A percentile compares a stretch with the other conserved stretches of the same genome.
These are phyloP conservation scores for sunflower (Helianthus annuus) DNA, from an alignment of 129 eudicot genomes.

Conservation along the genomic window DNA sequence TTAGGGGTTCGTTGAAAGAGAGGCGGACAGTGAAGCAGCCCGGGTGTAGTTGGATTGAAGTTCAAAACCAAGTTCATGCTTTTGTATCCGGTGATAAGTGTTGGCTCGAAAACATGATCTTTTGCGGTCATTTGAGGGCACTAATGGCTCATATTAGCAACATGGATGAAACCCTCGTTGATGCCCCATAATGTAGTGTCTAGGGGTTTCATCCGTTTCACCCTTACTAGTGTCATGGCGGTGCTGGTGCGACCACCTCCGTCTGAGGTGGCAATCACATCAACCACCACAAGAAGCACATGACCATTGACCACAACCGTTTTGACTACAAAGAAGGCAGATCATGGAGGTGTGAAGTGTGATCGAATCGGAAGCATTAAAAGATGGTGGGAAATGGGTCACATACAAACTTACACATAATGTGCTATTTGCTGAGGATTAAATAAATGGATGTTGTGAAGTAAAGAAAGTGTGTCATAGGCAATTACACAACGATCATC, in stretches of 20 bases:
- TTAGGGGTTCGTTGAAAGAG: conserved; percentile 45
- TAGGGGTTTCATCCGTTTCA: conserved; percentile 8
- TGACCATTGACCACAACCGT: neutral
- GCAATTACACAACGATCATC: too few relatives aligned
- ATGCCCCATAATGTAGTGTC: neutral
- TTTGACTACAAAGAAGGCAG: neutral
- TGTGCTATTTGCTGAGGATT: neutral
- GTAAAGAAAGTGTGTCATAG: neutral
- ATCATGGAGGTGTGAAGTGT: neutral
- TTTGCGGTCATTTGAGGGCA: conserved; percentile 15
- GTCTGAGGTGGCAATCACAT: neutral
- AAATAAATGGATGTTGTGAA: neutral
- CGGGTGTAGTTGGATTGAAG: conserved; percentile 68
- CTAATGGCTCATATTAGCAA: conserved; percentile 26
- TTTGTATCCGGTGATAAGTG: conserved; percentile 37
- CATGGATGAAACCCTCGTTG: conserved; percentile 3
- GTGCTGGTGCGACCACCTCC: neutral
- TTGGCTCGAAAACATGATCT: conserved; percentile 7
- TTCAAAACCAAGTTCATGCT: conserved; percentile 37
- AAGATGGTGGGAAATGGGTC: neutral
- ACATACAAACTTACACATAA: neutral
- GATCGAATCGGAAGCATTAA: neutral
- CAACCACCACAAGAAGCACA: neutral
- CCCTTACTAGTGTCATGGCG: neutral
- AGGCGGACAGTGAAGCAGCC: conserved; percentile 42